Evolutionary conservation across 371 early-diverging fungal genomes (phyloP).

Genomic region (Apophysomyces elegans): DNA sequence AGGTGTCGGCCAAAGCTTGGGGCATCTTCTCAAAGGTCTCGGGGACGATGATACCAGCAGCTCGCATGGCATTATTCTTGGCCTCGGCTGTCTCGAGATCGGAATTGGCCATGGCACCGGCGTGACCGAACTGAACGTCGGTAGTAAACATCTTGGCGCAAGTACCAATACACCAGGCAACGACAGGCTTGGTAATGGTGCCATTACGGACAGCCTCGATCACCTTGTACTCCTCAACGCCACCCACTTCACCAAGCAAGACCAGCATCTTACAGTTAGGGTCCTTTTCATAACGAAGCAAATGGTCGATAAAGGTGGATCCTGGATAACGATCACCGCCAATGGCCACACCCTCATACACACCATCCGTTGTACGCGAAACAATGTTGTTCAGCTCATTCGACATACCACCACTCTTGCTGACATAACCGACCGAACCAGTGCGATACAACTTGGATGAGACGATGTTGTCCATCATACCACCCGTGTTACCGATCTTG

Average conservation of each 20-base stretch:
- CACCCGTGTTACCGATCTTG: slow-evolving; percentile 99
- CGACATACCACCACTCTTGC: slow-evolving; percentile 99
- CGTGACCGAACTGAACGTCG: slow-evolving; percentile 98
- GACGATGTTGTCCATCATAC: slow-evolving; percentile 99
- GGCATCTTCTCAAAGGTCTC: slow-evolving; percentile 97
- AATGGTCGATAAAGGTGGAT: slow-evolving; percentile 97
- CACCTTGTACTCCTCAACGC: slow-evolving; percentile 95
- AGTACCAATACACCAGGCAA: slow-evolving; percentile 99
- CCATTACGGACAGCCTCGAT: slow-evolving; percentile 90
- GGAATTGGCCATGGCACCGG: slow-evolving; percentile 96
- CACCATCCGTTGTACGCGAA: slow-evolving; percentile 94
- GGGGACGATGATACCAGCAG: slow-evolving; percentile 92
- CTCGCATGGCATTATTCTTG: slow-evolving; percentile 91
- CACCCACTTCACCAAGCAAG: slow-evolving; percentile 97
- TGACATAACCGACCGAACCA: slow-evolving; percentile 96
- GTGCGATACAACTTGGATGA: slow-evolving; percentile 94
- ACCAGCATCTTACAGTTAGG: slow-evolving; percentile 94
- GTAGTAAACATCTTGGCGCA: slow-evolving; percentile 98
- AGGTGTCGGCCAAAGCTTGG: slow-evolving; percentile 75
- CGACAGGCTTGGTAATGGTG: slow-evolving; percentile 94
- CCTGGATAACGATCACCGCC: slow-evolving; percentile 99
- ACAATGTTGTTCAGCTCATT: slow-evolving; percentile 99
- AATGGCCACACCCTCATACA: slow-evolving; percentile 98
- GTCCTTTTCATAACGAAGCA: slow-evolving; percentile 92
- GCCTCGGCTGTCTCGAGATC: slow-evolving; percentile 96